phyloP scores from a whole-genome alignment of 2,329 filamentous ascomycete genomes.

The Xylariaceae sp. region DNA sequence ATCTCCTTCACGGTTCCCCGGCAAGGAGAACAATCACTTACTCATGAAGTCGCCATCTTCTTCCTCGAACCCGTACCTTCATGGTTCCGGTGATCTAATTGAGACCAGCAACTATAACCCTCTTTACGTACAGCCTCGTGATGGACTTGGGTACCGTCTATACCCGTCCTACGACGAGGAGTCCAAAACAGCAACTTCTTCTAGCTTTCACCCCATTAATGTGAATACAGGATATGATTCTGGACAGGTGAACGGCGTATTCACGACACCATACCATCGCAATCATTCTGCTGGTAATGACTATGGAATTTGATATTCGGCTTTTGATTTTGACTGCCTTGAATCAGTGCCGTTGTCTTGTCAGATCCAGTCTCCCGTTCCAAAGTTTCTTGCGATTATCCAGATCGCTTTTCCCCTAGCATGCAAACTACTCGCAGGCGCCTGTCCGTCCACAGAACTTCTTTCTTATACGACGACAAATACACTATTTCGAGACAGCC shows the following conservation, averaged over 20 bases:
- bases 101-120: conserved; percentile 32
- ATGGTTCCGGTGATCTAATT: conserved; percentile 22
- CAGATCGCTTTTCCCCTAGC: too few relatives aligned
- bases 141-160: conserved; percentile 28
- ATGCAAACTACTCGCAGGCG: too few relatives aligned
- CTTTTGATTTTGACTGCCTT: too few relatives aligned
- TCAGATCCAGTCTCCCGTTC: too few relatives aligned
- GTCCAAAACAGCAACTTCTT: conserved; percentile 17
- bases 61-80: conserved; percentile 29
- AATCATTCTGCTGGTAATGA: conserved; percentile 18
- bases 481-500: too few relatives aligned
- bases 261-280: conserved; percentile 17
- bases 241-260: conserved; percentile 21
- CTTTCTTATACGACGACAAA: too few relatives aligned
- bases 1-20: conserved; percentile 23
- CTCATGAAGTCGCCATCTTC: conserved; percentile 22
- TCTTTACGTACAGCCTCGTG: conserved; percentile 32
- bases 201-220: conserved; percentile 30
- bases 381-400: too few relatives aligned
- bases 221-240: conserved; percentile 20
- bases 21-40: conserved; percentile 34
- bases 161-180: conserved; percentile 30
- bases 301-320: conserved; percentile 15
- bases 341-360: too few relatives aligned
- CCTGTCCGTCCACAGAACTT: too few relatives aligned